A percentile compares a stretch with the other conserved stretches of the same genome.
Evolutionary conservation across 2,329 filamentous ascomycete species (phyloP).

Genomic region (Dothistroma pini): DNA sequence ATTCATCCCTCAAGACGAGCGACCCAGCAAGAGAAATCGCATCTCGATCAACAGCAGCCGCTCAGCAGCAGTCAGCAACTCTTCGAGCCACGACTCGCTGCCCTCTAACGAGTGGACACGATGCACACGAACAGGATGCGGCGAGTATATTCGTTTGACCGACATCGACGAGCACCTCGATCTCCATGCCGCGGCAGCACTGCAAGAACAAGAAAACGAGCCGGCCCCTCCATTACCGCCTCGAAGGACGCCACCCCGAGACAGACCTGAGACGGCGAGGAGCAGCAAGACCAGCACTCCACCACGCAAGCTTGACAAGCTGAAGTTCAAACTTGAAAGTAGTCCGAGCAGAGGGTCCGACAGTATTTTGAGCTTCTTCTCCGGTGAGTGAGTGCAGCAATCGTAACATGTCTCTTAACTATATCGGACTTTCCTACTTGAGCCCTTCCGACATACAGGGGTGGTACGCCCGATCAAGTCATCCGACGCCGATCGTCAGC

Average conservation of each 20-base stretch:
- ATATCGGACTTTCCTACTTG: background rate
- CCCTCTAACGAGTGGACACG: constrained; percentile 30
- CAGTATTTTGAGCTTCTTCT: constrained; percentile 16
- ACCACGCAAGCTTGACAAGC: constrained; percentile 13
- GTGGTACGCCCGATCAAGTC: background rate
- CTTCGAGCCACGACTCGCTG: constrained; percentile 13
- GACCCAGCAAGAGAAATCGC: background rate
- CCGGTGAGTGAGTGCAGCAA: constrained; percentile 3
- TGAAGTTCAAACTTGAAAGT: background rate
- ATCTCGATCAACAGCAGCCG: background rate
- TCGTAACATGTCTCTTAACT: background rate
- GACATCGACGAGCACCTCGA: constrained; percentile 48
- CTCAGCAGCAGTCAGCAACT: background rate
- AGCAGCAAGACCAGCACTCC: constrained; percentile 1
- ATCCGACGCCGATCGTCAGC: background rate
- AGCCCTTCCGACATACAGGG: background rate
- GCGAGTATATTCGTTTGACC: constrained; percentile 40
- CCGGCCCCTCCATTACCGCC: constrained; percentile 21
- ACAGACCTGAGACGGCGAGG: background rate
- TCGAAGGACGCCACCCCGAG: constrained; percentile 12
- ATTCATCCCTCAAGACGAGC: constrained; percentile 13
- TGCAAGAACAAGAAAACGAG: constrained; percentile 39
- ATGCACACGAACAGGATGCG: constrained; percentile 44
- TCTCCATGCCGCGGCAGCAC: constrained; percentile 36
- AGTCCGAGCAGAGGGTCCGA: constrained; percentile 2